Percentiles rank a stretch among this genome's conserved stretches.
phyloP scores from a whole-genome alignment of 805 yeast species.

The Lipomyces yamadae region DNA sequence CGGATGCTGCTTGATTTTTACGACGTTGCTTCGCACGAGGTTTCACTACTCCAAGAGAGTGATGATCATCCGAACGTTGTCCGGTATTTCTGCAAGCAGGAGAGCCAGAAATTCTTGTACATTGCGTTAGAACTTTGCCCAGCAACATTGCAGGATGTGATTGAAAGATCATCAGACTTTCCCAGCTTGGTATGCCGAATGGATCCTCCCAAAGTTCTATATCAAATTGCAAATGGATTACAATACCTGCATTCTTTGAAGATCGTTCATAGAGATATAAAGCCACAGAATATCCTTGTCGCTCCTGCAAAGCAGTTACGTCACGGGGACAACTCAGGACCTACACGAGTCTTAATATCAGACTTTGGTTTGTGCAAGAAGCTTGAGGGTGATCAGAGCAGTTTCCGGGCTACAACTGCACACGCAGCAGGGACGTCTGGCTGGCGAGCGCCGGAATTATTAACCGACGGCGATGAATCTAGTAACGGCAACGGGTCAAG shows the following conservation, averaged over 20 bases:
- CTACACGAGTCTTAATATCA: constrained; percentile 77
- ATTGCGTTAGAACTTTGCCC: constrained; percentile 92
- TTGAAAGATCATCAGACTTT: constrained; percentile 57
- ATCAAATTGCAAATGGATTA: constrained; percentile 82
- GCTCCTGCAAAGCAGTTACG: constrained; percentile 61
- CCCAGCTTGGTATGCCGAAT: constrained; percentile 50
- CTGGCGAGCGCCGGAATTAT: constrained; percentile 95
- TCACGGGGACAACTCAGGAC: constrained; percentile 41
- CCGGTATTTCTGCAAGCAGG: constrained; percentile 90
- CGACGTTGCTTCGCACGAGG: constrained; percentile 93
- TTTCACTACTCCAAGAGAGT: constrained; percentile 83
- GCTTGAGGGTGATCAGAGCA: constrained; percentile 88
- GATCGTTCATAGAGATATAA: constrained; percentile 92
- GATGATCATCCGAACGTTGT: constrained; percentile 97
- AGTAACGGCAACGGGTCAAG: constrained; percentile 7
- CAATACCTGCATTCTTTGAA: constrained; percentile 86
- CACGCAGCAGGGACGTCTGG: constrained; percentile 97
- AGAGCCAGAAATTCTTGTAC: constrained; percentile 82
- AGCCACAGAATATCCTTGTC: constrained; percentile 90
- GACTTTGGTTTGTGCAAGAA: constrained; percentile 96
- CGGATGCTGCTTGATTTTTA: constrained; percentile 91
- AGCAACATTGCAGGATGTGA: constrained; percentile 83
- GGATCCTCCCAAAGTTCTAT: constrained; percentile 60
- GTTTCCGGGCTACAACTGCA: constrained; percentile 89
- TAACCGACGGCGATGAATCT: constrained; percentile 48